A percentile compares a stretch with the other conserved stretches of the same genome.
Evolutionary conservation across 148 eudicot genomes (phyloP).

Genomic region (Spergularia bocconei): DNA sequence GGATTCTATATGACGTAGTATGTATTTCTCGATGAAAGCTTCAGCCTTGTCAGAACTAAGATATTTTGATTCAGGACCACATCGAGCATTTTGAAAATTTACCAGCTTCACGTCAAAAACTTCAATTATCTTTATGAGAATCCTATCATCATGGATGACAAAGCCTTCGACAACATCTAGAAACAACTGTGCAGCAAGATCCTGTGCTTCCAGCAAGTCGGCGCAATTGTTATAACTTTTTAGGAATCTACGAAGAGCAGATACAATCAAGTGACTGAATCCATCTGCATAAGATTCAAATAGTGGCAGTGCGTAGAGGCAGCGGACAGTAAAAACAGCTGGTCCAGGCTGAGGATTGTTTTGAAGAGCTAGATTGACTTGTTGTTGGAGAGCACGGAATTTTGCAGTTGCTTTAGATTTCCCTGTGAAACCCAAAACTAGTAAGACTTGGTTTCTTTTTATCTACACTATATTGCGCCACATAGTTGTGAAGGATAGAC

Average conservation of each 20-base stretch:
- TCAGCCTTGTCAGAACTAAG: slow-evolving; percentile 36
- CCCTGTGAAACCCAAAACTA: slow-evolving; percentile 46
- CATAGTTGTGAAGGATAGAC: too few species aligned
- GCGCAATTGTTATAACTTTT: slow-evolving; percentile 38
- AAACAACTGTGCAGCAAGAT: slow-evolving; percentile 62
- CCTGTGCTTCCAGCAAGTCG: slow-evolving; percentile 55
- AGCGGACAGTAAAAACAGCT: slow-evolving; percentile 63
- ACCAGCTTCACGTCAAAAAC: slow-evolving; percentile 53
- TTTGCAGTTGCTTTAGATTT: slow-evolving; percentile 78
- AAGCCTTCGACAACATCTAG: slow-evolving; percentile 45
- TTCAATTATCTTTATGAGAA: slow-evolving; percentile 65
- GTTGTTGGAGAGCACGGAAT: slow-evolving; percentile 80
- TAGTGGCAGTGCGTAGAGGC: slow-evolving; percentile 72
- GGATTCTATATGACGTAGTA: slow-evolving; percentile 53
- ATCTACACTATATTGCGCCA: too few species aligned
- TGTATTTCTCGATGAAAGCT: slow-evolving; percentile 57
- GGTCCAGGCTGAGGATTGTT: slow-evolving; percentile 78
- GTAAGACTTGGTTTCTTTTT: not conserved
- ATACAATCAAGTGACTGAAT: slow-evolving; percentile 73
- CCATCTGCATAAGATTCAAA: slow-evolving; percentile 74
- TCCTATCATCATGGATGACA: slow-evolving; percentile 48
- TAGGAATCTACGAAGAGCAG: slow-evolving; percentile 62
- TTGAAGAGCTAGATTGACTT: slow-evolving; percentile 57
- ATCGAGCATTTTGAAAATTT: slow-evolving; percentile 53
- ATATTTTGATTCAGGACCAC: slow-evolving; percentile 30